Base-by-base conservation (phyloP, 768 basidiomycete species). In the Mycena latifolia region DNA sequence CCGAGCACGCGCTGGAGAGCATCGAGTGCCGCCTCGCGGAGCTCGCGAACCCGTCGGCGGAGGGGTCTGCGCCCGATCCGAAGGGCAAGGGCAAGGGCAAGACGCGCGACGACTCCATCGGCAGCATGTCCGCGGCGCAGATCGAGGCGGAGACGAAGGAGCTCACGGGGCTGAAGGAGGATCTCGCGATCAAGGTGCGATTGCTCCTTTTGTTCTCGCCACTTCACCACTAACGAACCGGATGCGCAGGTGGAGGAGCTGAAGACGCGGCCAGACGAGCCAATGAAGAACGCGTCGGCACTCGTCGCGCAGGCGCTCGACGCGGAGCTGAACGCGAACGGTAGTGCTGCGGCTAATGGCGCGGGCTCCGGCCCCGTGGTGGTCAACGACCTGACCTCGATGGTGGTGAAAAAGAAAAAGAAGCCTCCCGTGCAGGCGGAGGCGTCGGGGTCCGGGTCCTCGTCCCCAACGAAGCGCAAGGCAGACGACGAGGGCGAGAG, bases 321-420 rank as follows among this genome's bases (percentile, higher is more conserved):
- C 70, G 80, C 82, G 52, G 93, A 92, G 65, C 82, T 95, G 28
- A 92, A 90, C 61, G 77, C 76, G 35, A 77, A 72, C 18, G 62
- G 80, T 1, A 72, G 82, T 15, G 61, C 80, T 1, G 72, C 82
- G 20, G 70, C 81, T 15, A 66, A 80, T 8, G 71, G 77, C n/a
- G n/a, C n/a, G n/a, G n/a, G n/a, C n/a, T n/a, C n/a, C 0, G 73
- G 78, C 5, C 45, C 39, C 72, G 78, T 39, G 78, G 79, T 82
- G 18, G 89, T 97, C 46, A 93, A 95, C 70, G 94, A 97, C 72
- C 79, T 97, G 47, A 96, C 93, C 1, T 86, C 86, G 8, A 90
- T 93, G 72, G 93, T 97, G 52, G 90, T 88, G 76, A 95, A 94
- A 82, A 98, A 96, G 84, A 95, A 94, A 77, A 92, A 90, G 75